Percentiles rank a stretch among this genome's conserved stretches.
These are phyloP conservation scores for Colletotrichum brevisporum DNA, from an alignment of 2,329 filamentous ascomycete species.

Conservation along the genomic window DNA sequence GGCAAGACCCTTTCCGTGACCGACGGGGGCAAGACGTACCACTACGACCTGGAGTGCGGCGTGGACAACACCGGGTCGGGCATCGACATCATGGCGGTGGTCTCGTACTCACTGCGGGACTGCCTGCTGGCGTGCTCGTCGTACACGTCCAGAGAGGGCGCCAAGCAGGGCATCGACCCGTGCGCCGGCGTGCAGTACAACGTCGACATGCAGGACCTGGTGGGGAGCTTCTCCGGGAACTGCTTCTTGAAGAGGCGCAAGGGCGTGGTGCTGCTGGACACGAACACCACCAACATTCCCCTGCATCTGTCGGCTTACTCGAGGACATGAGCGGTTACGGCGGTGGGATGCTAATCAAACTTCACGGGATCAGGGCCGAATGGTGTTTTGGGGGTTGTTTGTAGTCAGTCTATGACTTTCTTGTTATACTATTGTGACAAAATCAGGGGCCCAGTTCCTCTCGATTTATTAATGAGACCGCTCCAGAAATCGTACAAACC, in stretches of 20 bases:
- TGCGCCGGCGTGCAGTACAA: conserved; percentile 26
- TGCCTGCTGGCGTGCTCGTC: conserved; percentile 30
- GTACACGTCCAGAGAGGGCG: conserved; percentile 17
- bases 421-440: too few relatives aligned
- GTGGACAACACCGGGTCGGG: conserved; percentile 7
- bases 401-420: too few relatives aligned
- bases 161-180: neutral
- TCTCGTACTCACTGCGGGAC: conserved; percentile 25
- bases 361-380: too few relatives aligned
- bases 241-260: conserved; percentile 34
- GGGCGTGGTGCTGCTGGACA: neutral
- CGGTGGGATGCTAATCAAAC: too few relatives aligned
- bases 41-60: conserved; percentile 13
- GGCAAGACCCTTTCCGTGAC: conserved; percentile 13
- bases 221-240: conserved; percentile 21
- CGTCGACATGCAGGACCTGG: conserved; percentile 5
- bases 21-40: neutral
- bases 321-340: neutral
- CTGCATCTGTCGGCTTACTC: neutral
- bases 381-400: too few relatives aligned
- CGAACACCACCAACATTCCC: neutral
- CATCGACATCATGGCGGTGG: conserved; percentile 22
- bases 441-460: too few relatives aligned
- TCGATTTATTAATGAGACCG: too few relatives aligned
- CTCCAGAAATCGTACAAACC: neutral